These are phyloP conservation scores for Lactifluus piperatus DNA, from an alignment of 768 basidiomycete species.

Conservation along the genomic window DNA sequence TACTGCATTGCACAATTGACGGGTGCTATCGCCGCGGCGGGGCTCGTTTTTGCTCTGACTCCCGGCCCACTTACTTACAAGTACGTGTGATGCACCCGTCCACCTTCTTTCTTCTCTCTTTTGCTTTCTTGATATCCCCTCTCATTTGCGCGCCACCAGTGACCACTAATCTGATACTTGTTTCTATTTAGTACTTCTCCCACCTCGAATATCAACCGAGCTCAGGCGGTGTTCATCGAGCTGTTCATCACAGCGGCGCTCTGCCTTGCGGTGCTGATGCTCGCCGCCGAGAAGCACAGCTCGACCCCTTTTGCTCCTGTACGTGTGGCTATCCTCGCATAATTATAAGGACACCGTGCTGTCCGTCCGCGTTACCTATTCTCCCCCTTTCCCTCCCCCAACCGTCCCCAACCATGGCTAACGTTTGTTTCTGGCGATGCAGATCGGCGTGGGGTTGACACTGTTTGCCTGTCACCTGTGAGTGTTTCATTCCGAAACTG, in stretches of 20 bases:
- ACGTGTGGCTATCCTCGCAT: constrained; percentile 3
- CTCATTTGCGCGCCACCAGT: background rate
- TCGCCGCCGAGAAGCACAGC: constrained; percentile 62
- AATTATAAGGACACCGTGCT: too few species aligned
- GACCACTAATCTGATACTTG: background rate
- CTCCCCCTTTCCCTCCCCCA: background rate
- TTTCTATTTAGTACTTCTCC: constrained; percentile 37
- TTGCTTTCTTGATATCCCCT: background rate
- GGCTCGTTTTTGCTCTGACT: constrained; percentile 44
- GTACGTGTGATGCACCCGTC: constrained; percentile 29
- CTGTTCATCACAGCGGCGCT: constrained; percentile 58
- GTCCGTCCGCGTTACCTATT: too few species aligned
- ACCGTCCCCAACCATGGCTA: background rate
- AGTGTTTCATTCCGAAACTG: constrained; percentile 17
- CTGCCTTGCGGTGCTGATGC: constrained; percentile 58
- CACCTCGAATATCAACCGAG: constrained; percentile 36
- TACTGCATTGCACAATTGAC: constrained; percentile 53
- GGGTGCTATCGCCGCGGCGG: constrained; percentile 53
- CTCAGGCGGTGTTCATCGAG: constrained; percentile 62
- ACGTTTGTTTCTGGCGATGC: background rate
- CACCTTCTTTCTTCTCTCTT: background rate
- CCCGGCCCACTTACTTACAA: constrained; percentile 47
- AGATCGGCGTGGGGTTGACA: constrained; percentile 60
- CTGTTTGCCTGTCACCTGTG: constrained; percentile 56
- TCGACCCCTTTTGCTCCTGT: constrained; percentile 64